phyloP scores from a whole-genome alignment of 139 green algal species.

The Volvox reticuliferus region DNA sequence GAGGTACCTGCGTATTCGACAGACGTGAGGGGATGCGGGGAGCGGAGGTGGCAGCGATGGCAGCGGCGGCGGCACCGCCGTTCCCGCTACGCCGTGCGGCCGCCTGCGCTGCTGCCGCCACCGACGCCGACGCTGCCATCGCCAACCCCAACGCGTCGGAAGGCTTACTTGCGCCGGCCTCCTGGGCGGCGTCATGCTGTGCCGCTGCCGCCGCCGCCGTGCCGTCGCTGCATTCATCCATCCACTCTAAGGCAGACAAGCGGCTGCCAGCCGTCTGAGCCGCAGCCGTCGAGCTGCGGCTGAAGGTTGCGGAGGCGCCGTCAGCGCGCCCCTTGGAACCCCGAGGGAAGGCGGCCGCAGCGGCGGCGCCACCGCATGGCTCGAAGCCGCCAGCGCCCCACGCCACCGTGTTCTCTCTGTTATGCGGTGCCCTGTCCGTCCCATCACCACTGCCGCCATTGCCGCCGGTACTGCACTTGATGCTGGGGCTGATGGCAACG shows the following conservation, averaged over 20 bases:
- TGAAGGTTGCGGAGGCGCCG: background rate
- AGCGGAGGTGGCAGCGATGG: background rate
- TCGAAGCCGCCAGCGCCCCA: background rate
- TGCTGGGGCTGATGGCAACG: background rate
- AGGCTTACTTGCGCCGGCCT: too few species aligned
- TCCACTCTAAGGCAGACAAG: background rate
- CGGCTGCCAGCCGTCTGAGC: background rate
- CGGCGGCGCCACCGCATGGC: background rate
- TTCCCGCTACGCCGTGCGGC: background rate
- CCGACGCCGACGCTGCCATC: background rate
- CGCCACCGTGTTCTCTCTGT: background rate
- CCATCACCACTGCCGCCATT: background rate
- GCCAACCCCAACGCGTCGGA: too few species aligned
- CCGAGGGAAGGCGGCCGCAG: background rate
- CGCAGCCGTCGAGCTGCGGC: background rate
- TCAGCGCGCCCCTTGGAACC: background rate
- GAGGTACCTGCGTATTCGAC: background rate
- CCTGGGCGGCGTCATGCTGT: too few species aligned
- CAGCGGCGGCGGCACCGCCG: background rate
- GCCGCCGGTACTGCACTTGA: too few species aligned
- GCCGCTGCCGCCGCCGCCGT: background rate
- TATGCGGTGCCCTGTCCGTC: background rate
- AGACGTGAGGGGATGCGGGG: background rate
- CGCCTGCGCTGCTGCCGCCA: background rate
- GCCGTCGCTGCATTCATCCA: slow-evolving; percentile 12